Evolutionary conservation across 208 protist genomes (phyloP).

Genomic region (Trypanosoma platydactyli): DNA sequence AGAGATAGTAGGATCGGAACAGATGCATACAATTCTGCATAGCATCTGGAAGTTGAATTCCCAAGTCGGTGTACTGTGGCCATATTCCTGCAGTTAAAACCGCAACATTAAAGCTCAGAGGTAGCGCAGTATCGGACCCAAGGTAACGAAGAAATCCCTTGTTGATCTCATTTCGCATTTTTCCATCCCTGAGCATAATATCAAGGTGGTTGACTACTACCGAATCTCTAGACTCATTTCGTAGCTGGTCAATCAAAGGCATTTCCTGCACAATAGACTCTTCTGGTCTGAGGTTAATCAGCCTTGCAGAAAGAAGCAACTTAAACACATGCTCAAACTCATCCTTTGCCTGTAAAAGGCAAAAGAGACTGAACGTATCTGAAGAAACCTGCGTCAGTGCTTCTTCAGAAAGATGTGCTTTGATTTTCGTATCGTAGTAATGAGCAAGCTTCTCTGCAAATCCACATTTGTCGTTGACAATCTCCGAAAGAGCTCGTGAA

Average conservation of each 20-base stretch:
- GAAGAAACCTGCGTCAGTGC: conserved; percentile 25
- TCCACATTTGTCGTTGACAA: conserved; percentile 39
- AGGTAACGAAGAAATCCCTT: conserved; percentile 21
- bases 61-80: conserved; percentile 51
- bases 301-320: conserved; percentile 46
- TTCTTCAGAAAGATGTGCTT: conserved; percentile 24
- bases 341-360: conserved; percentile 59
- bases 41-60: conserved; percentile 36
- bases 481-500: conserved; percentile 19
- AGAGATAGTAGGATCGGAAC: conserved; percentile 63
- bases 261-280: conserved; percentile 37
- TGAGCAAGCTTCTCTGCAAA: conserved; percentile 57
- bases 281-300: conserved; percentile 59
- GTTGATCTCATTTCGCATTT: conserved; percentile 25
- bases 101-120: conserved; percentile 54
- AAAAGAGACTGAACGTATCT: conserved; percentile 50
- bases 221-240: conserved; percentile 44
- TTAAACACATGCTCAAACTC: conserved; percentile 64
- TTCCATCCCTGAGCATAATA: conserved; percentile 69
- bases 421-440: conserved; percentile 61
- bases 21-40: conserved; percentile 61
- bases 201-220: conserved; percentile 63
- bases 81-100: conserved; percentile 71
- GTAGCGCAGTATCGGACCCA: conserved; percentile 22
- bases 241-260: conserved; percentile 51